A percentile compares a stretch with the other conserved stretches of the same genome.
These are phyloP conservation scores for Metrosideros polymorpha DNA, from an alignment of 441 rosid genomes.

Conservation along the genomic window DNA sequence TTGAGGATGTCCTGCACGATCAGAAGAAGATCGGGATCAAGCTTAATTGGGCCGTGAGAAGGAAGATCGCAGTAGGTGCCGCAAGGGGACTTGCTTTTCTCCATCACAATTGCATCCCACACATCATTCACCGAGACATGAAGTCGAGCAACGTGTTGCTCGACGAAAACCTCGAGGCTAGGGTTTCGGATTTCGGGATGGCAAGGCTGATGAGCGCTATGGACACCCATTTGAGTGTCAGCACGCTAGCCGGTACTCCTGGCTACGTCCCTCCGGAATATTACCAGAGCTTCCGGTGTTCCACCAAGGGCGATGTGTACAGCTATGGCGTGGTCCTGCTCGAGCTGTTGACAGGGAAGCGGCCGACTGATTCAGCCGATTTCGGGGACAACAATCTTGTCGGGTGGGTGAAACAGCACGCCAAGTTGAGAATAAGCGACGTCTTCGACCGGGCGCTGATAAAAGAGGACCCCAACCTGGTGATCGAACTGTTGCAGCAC, in stretches of 20 bases:
- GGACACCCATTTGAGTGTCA: constrained; percentile 13
- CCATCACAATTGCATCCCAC: constrained; percentile 10
- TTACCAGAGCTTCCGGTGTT: constrained; percentile 12
- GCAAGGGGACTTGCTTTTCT: constrained; percentile 9
- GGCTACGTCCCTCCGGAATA: constrained; percentile 16
- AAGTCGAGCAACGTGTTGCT: constrained; percentile 13
- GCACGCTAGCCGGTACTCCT: constrained; percentile 8
- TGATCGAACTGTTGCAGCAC: constrained; percentile 72
- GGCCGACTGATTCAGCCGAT: constrained; percentile 13
- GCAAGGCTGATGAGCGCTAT: constrained; percentile 10
- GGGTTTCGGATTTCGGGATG: constrained; percentile 15
- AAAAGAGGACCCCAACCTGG: constrained; percentile 61
- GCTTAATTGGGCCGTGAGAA: constrained; percentile 3
- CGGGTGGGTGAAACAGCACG: constrained; percentile 47
- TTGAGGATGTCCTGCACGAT: constrained; percentile 10
- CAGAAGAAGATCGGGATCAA: constrained; percentile 2
- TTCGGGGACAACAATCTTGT: constrained; percentile 15
- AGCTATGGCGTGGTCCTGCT: constrained; percentile 9
- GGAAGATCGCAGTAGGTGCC: constrained; percentile 1
- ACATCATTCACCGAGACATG: constrained; percentile 15
- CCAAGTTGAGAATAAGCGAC: constrained; percentile 52
- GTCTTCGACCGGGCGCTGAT: constrained; percentile 66
- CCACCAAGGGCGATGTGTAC: constrained; percentile 12
- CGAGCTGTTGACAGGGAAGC: constrained; percentile 7
- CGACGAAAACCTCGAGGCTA: constrained; percentile 11